These are phyloP conservation scores for Solanum lycopersicoides DNA, from an alignment of 257 asterid genomes.

Conservation along the genomic window DNA sequence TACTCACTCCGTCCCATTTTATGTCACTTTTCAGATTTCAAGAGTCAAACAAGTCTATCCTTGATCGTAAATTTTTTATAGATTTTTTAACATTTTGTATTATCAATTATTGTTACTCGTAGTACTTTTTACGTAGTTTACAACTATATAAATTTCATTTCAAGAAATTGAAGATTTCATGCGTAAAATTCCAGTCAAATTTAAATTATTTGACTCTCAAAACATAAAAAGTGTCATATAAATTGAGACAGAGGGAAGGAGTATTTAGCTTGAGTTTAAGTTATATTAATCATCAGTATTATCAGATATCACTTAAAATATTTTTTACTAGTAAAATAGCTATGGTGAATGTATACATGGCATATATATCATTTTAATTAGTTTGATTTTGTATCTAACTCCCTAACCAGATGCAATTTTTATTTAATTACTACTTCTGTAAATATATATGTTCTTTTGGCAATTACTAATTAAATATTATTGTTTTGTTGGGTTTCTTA, in stretches of 20 bases:
- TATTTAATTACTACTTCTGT: neutral
- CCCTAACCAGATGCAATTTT: neutral
- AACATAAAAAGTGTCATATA: no score
- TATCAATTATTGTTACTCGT: no score
- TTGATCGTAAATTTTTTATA: no score
- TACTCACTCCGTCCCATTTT: no score
- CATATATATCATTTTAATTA: neutral
- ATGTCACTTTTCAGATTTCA: no score
- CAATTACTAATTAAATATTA: neutral
- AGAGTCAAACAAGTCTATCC: no score
- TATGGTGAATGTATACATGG: neutral
- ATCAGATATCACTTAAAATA: neutral
- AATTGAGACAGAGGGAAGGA: no score
- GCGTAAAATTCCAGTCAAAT: rapidly evolving
- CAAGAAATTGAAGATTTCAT: no score
- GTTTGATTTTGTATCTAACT: neutral
- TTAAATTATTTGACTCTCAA: no score
- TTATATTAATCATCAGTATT: neutral
- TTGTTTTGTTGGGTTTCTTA: neutral
- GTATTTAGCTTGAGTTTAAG: neutral
- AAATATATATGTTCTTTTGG: neutral
- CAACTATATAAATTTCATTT: no score
- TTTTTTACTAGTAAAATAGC: neutral
- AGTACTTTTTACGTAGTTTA: no score
- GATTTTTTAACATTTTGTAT: no score